Base-by-base conservation (phyloP, 2,329 filamentous ascomycete species). In the Botrytis medusae region DNA sequence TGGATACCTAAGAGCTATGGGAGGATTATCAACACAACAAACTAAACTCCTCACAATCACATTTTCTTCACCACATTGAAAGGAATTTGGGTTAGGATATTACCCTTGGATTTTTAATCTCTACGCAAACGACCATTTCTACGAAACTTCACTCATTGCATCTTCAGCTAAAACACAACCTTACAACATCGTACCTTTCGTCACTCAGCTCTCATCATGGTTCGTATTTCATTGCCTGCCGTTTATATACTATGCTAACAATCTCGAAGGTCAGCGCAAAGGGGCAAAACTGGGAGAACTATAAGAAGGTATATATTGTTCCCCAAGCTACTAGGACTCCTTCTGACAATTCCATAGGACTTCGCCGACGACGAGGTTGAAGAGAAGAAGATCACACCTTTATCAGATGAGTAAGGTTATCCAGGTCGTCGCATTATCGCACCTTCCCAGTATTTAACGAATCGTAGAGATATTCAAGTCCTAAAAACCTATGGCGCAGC, bases 371-470 rank as follows among this genome's bases (percentile, higher is more conserved):
- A 99, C 80, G 96, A 98, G 83, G 87, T 95, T 84, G 94, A 97
- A 83, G 96, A 99, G 89, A 99, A 99, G 92, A 99, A 99, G 90
- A 99, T 99, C 82, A 95, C 94, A 74, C 96, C 96, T 77, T 87
- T 99, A 76, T 92, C 95, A 79, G 96, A 98, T 86, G 96, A 98
- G 95, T 98, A 88, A 78, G 92, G 86, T 65, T 60, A 75, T 69
- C 72, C 37, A 69, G 34, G 60, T 29, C 37, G 69, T 64, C n/a
- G 51, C 59, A 71, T 54, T 64, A 40, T 44, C 34, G 69, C 48
- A 70, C 60, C 61, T 32, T 46, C 32, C 64, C 69, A 60, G 67
- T 72, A 71, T 75, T 81, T 83, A 77, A 75, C 77, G 75, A 79
- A 84, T 80, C 84, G 76, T 73, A 98, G 95, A 87, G 96, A 99